Evolutionary conservation across 441 rosid genomes (phyloP).

Genomic region (Pelargonium fulgidum): DNA sequence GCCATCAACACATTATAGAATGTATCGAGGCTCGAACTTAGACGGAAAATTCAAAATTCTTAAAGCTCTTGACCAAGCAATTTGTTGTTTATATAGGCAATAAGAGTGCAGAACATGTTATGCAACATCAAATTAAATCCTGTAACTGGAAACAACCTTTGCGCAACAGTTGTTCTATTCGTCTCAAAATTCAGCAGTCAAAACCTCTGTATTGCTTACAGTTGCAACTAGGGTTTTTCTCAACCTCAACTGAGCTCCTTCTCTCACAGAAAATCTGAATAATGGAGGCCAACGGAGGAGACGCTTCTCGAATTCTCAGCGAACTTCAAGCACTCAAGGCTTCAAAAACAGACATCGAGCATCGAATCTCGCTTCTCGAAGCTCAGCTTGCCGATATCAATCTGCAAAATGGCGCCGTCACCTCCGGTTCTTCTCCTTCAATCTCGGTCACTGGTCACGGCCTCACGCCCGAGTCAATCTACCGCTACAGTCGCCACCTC

Average conservation of each 20-base stretch:
- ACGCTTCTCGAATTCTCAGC: conserved; percentile 22
- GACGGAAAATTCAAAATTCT: no score
- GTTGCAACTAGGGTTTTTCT: no score
- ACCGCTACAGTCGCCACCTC: conserved; percentile 89
- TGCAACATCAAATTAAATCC: no score
- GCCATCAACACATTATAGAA: no score
- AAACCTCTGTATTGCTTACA: no score
- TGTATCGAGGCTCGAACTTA: no score
- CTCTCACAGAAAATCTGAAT: conserved; percentile 22
- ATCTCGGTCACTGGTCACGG: conserved; percentile 35
- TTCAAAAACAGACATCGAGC: conserved; percentile 45
- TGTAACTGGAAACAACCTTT: no score
- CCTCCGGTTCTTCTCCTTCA: neutral
- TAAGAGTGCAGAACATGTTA: no score
- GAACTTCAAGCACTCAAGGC: conserved; percentile 50
- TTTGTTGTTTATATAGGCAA: no score
- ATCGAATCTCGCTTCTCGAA: conserved; percentile 54
- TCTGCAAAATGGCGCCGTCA: conserved; percentile 23
- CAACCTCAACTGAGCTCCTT: neutral
- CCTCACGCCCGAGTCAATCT: conserved; percentile 53
- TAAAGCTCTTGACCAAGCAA: no score
- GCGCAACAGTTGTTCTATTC: no score
- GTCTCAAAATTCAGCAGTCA: no score
- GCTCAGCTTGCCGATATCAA: conserved; percentile 46
- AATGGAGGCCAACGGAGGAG: conserved; percentile 23